Evolutionary conservation across 805 yeast species (phyloP), one percentile per base, ranked within the genome.

Genomic region (Wickerhamia fluorescens): DNA sequence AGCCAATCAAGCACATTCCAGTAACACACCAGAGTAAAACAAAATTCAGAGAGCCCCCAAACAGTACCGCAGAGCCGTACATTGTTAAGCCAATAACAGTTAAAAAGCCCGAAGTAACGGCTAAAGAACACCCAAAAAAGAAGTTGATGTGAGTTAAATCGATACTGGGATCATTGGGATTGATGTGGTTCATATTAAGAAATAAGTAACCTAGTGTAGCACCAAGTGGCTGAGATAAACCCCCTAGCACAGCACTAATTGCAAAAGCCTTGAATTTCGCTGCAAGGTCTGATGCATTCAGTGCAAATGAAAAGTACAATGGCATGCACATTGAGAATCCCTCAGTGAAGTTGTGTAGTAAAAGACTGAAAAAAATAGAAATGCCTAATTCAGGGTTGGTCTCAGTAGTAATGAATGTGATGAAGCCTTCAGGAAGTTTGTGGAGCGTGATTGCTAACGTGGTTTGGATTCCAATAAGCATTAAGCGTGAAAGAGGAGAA

Each of bases 241-340:
- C 88, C 4, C 96, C 96, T 11, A 89, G 56, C 0, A 78, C 31
- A 1, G 83, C 75, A 10, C 88, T 71, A 6, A 80, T 68, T 0
- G 66, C 38, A 7, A 86, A 58, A 0, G 96, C 94, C 39, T 72
- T 67, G 16, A 58, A 30, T 40, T 63, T 63, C 11, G 68, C 58
- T 37, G 41, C 44, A 16, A 56, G 43, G 25, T 84, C 62, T 1
- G 74, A 67, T 24, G 72, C 62, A 3, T 44, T 34, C 4, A 49
- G 44, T 1, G 49, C 34, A 37, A 89, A 63, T 6, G 94, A 85
- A 29, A 88, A 71, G 49, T 80, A 92, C 18, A 89, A 61, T 0
- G 97, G 97, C 25, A 88, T 63, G 9, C 95, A 85, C 83, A 89
- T 88, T 10, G 92, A 75, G 50, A 92, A 87, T 0, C 97, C 98